Evolutionary conservation across 2,329 filamentous ascomycete genomes (phyloP), one percentile per base, ranked within the genome.

Genomic region (Nemania sp.): DNA sequence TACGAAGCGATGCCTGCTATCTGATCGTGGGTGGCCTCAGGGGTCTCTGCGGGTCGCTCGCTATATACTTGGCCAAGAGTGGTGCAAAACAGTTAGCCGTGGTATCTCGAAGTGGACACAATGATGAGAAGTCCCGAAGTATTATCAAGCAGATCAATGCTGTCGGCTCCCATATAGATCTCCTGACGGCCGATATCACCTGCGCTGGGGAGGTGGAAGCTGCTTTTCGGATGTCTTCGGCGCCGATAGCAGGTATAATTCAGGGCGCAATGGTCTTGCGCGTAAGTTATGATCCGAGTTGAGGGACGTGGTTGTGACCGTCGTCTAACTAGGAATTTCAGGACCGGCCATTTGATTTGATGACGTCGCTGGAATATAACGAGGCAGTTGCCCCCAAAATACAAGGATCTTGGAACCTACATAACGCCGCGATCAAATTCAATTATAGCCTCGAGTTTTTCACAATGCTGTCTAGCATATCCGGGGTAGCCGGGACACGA

Each of bases 391-490:
- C 50, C 2, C 63, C 64, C 47, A 78, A 77, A 59, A 62, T 73
- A 1, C 39, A 62, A 6, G 74, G 73, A 4, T 73, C 73, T 0
- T 72, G 68, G 67, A 75, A 75, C 54, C 64, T 75, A 1, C 71
- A 75, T 57, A 43, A 61, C 4, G 57, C 26, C 0, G 41, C 61
- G 2, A 28, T 54, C 5, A 44, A 65, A 24, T 55, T 62, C 14
- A 23, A 47, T 0, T 48, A 53, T 0, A 22, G 42, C 0, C 59
- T 73, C 4, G 70, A 73, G 40, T 75, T 77, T 56, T 76, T 76
- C 58, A 64, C 66, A 1, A 53, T 72, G 37, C 54, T 70, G 0
- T 71, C 68, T 1, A 70, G 67, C 46, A 66, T 72, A 31, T 70
- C 68, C 0, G 70, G 69, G 20, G 60, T 72, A 5, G 49, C 72